Base-by-base conservation (phyloP, 2,329 filamentous ascomycete species). In the Aspergillus sp. region DNA sequence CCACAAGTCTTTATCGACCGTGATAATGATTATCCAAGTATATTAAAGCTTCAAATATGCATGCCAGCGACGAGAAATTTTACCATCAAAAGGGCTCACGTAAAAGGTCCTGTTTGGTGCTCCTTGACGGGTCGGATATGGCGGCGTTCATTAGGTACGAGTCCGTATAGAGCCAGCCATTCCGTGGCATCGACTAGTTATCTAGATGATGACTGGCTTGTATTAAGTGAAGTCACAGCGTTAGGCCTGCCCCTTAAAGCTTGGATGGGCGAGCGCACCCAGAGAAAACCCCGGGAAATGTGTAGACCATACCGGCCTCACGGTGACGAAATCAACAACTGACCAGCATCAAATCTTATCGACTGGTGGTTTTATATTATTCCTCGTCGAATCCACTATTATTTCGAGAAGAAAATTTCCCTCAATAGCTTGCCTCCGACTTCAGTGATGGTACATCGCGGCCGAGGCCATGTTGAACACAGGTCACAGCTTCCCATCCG, bases 401-500 rank as follows among this genome's bases (percentile, higher is more conserved):
- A 20, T 41, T 17, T 41, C 17, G 39, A 41, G 15, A 12, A 24
- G 9, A 30, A 30, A 30, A 20, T 2, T 3, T 13, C 5, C 12
- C 11, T 22, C 41, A 20, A 22, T 44, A 2, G 27, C 8, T n/a
- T 37, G 34, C 34, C 24, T 44, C 15, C n/a, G 24, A 30, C 20
- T 17, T 46, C n/a, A n/a, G 22, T 7, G 44, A 19, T 30, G 17
- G 44, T 37, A 37, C 6, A 37, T n/a, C 34, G 34, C 27, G 8
- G 27, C 13, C 34, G 13, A 46, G 8, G 13, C 22, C 44, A 24
- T 34, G 7, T 34, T 27, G 27, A 17, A 24, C n/a, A 50, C 34
- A 50, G 5, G 2, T 81, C 75, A 89, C 64, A 96, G 73, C 51
- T 90, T 84, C 34, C 93, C 93, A 73, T 99, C 93, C 60, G 86